Base-by-base conservation (phyloP, 352 stramenopile species). In the Pythium angustatum region DNA sequence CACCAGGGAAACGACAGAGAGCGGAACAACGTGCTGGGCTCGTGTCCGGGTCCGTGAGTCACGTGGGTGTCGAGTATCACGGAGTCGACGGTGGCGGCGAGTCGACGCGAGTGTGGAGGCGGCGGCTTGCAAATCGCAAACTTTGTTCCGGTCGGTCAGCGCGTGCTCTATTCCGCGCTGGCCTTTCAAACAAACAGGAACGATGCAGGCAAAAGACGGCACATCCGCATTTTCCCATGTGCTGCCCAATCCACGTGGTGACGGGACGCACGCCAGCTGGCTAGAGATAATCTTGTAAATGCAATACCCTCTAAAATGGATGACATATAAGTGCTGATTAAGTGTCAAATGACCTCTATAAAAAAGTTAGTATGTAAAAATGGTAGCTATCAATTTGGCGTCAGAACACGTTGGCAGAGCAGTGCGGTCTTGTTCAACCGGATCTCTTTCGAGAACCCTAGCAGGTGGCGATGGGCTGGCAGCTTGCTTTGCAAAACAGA, bases 361-460 rank as follows among this genome's bases (percentile, higher is more conserved):
- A 15, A 12, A 28, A 26, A 47, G 24, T 27, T 5, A 17, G 7
- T 3, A 22, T 5, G 5, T 21, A 38, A 54, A 56, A 56, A 17
- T 56, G 14, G 27, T 41, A 3, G 5, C 10, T 12, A 56, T 56
- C 28, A 41, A 10, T 10, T 56, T 19, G 43, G n/a, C 43, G 21
- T 5, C 24, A 43, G 3, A 58, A 47, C 33, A 45, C 33, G 50
- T 19, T 62, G 27, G 38, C 54, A 31, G 8, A 27, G 30, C 33
- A 10, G 3, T 44, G 41, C n/a, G n/a, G 40, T 41, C 41, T 52
- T 52, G 54, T 52, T 62, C 54, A 51, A 43, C 54, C 40, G 54
- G 54, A 62, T 62, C 54, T 62, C 54, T 62, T 62, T 62, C 41
- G n/a, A 40, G 55, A 62, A 62, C 55, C 55, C 55, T 62, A 54